Conservation (phyloP, 164 flowering plant species). For the Liriodendron chinense region DNA sequence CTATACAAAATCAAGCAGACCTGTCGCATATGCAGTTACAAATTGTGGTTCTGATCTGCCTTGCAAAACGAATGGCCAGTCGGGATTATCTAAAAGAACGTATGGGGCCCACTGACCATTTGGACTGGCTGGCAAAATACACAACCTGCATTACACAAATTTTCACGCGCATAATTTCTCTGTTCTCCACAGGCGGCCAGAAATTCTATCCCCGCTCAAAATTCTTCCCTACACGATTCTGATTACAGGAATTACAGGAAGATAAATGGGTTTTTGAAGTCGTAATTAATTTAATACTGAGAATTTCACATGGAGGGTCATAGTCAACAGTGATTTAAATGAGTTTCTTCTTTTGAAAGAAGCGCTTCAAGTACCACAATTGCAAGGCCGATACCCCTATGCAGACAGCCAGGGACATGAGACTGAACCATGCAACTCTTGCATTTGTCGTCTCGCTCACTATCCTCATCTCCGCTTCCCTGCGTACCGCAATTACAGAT, state of each 20-base stretch:
- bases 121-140: too few species aligned
- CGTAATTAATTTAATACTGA: background rate
- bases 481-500: conserved; percentile 13
- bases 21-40: too few species aligned
- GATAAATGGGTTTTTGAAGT: background rate
- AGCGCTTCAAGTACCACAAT: conserved; percentile 73
- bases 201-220: too few species aligned
- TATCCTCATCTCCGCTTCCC: conserved; percentile 75
- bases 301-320: background rate
- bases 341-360: conserved; percentile 88
- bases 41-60: too few species aligned
- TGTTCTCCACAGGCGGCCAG: too few species aligned
- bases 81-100: too few species aligned
- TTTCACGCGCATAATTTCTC: too few species aligned
- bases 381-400: conserved; percentile 63
- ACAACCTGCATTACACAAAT: too few species aligned
- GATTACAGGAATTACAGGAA: background rate
- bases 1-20: too few species aligned
- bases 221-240: background rate
- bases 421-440: conserved; percentile 77
- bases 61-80: too few species aligned
- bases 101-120: too few species aligned
- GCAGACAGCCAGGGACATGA: conserved; percentile 84
- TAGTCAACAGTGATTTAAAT: conserved; percentile 32
- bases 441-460: conserved; percentile 76